Evolutionary conservation across 129 eudicot genomes (phyloP), one percentile per base, ranked within the genome.

Genomic region (Pseudognaphalium luteoalbum): DNA sequence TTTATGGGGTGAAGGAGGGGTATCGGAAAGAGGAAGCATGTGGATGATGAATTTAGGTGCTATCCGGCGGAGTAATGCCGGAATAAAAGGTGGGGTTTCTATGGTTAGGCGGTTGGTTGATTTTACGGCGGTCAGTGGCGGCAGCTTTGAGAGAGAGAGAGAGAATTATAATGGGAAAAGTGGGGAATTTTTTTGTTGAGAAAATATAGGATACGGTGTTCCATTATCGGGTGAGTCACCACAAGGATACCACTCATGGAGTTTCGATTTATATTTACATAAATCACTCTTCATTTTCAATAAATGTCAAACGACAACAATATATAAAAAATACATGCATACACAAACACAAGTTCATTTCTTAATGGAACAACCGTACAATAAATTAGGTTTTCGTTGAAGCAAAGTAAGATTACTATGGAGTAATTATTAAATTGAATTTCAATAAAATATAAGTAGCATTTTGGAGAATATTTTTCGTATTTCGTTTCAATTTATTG

Each of bases 11-110:
- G 86, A 83, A 9, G 85, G 34, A 5, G 92, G 73, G 20, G 42
- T 66, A 5, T 79, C 58, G 57, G 86, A 67, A 29, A 64, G 37
- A 15, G 96, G 86, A 86, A 92, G 91, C 98, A 92, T 92, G 59
- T 64, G 88, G 62, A 25, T 15, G 76, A 69, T 59, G 74, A 60
- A 72, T 7, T 78, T 47, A 5, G 78, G 44, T 16, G 62, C 4
- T 62, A 75, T 79, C 79, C 81, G 86, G 85, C 81, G 82, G 71
- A 67, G 56, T 20, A 33, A 33, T 1, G 90, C 80, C 73, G 86
- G 81, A 54, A 78, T 47, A 25, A 0, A 72, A 4, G 80, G 62
- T 19, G 76, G 79, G 63, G 71, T 16, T 58, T 47, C 54, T 20
- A 72, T 63, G 69, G 71, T 78, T 66, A 25, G 41, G 50, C 9